These are phyloP conservation scores for Eimeria acervulina DNA, from an alignment of 169 alveolate species.

Conservation along the genomic window DNA sequence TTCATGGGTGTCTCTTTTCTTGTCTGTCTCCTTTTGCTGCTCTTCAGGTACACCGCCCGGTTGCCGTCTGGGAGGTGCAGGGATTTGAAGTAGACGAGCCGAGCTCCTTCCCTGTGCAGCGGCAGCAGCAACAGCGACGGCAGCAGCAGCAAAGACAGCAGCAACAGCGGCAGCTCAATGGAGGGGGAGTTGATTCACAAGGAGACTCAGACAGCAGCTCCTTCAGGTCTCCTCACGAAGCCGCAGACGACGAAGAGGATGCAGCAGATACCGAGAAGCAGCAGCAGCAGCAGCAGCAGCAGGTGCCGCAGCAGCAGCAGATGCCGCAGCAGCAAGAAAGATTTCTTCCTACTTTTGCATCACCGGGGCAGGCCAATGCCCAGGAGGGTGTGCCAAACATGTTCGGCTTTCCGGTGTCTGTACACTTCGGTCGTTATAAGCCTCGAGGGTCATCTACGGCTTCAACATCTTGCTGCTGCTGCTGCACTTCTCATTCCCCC, in stretches of 20 bases:
- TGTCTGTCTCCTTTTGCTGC: neutral
- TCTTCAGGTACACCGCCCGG: constrained; percentile 66
- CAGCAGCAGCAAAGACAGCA: constrained; percentile 39
- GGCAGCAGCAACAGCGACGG: neutral
- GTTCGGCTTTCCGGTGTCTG: constrained; percentile 56
- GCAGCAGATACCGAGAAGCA: neutral
- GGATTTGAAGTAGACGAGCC: constrained; percentile 49
- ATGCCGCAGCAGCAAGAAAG: constrained; percentile 19
- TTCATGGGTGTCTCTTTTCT: neutral
- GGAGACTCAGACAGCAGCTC: constrained; percentile 27
- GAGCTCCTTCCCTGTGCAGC: neutral
- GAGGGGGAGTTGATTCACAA: neutral
- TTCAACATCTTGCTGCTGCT: neutral
- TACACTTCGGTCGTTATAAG: constrained; percentile 20
- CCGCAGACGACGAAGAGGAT: neutral
- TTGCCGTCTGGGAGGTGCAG: constrained; percentile 75
- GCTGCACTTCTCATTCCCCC: no score
- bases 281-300: constrained; percentile 25
- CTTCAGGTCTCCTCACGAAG: constrained; percentile 56
- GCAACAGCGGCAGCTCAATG: neutral
- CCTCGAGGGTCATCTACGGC: neutral
- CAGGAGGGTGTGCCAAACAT: neutral
- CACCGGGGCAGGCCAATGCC: neutral
- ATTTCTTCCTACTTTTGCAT: neutral
- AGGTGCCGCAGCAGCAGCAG: constrained; percentile 48